Evolutionary conservation across 805 yeast species (phyloP), one percentile per base, ranked within the genome.

Genomic region (Wickerhamiella alocasiicola): DNA sequence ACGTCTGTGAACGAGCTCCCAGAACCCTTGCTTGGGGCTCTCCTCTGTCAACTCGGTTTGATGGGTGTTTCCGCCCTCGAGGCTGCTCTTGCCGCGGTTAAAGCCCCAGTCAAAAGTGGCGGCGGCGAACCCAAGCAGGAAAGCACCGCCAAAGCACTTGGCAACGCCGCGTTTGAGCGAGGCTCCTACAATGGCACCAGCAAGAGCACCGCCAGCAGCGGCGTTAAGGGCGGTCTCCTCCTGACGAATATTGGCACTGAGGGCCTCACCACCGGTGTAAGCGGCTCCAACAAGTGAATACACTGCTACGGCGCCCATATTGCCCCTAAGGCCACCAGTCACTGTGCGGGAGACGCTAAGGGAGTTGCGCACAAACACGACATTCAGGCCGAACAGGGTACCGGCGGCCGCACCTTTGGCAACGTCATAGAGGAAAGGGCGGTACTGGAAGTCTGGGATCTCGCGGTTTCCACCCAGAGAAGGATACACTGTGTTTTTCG

Each of bases 1-100:
- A 54, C 81, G 72, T 67, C 94, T 77, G 64, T 76, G 72, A 56
- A 75, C 73, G 27, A 77, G 76, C 48, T 81, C 88, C 85, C 85
- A 83, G 63, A 81, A 80, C 28, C 76, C 76, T 55, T 72, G 78
- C 32, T 61, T 60, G 18, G 47, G 54, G 31, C 52, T 49, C 45
- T 55, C 65, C 43, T 59, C 55, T 31, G 55, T 49, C 37, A 52
- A 30, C 48, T 58, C 44, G 55, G 31, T 70, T 70, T 44, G 75
- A 30, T 50, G 50, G 24, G 50, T 49, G 30, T 48, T 42, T 17
- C 53, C 52, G 33, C 53, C 43, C 33, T 39, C 32, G 31, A 54
- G 52, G 32, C 55, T 48, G 41, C 47, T 40, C 32, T 52, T 51
- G 48, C 60, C 62, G 13, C 55, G 47, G 45, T 51, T 47, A 38